Evolutionary conservation across 1,139 yeast species (phyloP).

Genomic region (Saccharomyces uvarum): DNA sequence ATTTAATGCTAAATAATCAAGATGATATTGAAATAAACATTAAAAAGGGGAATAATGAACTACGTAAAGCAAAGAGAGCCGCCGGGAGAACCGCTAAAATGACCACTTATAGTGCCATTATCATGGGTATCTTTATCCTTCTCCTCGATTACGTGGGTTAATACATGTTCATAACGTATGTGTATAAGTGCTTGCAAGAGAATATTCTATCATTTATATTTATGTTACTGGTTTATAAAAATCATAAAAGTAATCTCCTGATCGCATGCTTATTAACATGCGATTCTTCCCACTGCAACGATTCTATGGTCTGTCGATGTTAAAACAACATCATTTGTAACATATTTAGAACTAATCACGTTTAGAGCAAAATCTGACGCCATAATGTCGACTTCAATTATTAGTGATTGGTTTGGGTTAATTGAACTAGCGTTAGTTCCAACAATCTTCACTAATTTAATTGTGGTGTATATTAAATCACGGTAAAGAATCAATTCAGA

Average conservation of each 20-base stretch:
- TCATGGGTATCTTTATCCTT: slow-evolving; percentile 55
- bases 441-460: neutral
- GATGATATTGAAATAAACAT: slow-evolving; percentile 64
- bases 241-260: neutral
- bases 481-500: neutral
- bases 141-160: slow-evolving; percentile 45
- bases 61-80: slow-evolving; percentile 61
- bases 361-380: neutral
- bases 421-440: neutral
- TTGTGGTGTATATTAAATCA: neutral
- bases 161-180: neutral
- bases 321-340: neutral
- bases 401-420: neutral
- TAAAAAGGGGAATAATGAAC: slow-evolving; percentile 62
- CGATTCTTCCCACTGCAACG: neutral
- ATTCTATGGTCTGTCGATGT: neutral
- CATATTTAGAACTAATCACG: neutral
- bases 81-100: slow-evolving; percentile 66
- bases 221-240: neutral
- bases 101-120: slow-evolving; percentile 52
- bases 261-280: neutral
- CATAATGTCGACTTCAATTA: neutral
- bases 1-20: slow-evolving; percentile 60
- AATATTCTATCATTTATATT: neutral
- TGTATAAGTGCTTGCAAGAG: neutral